Evolutionary conservation across 2,329 filamentous ascomycete genomes (phyloP).

Genomic region (Hypomyces perniciosus): DNA sequence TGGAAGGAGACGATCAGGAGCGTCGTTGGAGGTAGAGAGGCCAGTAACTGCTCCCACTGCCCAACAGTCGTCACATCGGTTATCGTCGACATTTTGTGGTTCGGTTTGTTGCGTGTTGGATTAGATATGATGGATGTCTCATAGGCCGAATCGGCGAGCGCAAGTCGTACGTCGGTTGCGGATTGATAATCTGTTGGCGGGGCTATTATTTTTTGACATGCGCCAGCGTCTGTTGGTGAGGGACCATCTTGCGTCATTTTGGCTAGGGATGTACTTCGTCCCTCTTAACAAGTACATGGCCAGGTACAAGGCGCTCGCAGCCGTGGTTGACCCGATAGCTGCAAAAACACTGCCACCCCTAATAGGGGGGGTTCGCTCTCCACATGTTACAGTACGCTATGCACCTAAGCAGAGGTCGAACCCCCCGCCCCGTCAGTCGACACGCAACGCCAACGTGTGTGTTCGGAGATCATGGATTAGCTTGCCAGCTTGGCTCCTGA

Average conservation of each 20-base stretch:
- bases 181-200: conserved; percentile 4
- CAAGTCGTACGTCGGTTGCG: neutral
- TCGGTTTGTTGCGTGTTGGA: neutral
- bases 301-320: neutral
- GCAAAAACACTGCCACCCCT: conserved; percentile 5
- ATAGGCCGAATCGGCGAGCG: neutral
- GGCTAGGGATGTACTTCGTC: neutral
- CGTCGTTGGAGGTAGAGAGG: conserved; percentile 59
- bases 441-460: conserved; percentile 17
- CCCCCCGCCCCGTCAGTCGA: conserved; percentile 8
- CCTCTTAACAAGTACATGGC: too few species aligned
- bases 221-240: conserved; percentile 8
- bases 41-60: conserved; percentile 65
- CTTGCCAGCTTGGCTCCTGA: conserved; percentile 9
- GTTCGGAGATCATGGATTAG: conserved; percentile 14
- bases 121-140: neutral
- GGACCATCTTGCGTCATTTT: conserved; percentile 21
- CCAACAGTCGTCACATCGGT: conserved; percentile 68
- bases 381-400: neutral
- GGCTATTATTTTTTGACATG: neutral
- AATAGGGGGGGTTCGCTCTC: neutral
- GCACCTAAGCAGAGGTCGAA: conserved; percentile 7
- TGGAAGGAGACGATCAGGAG: conserved; percentile 90
- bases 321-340: conserved; percentile 4
- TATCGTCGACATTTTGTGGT: conserved; percentile 62